phyloP scores from a whole-genome alignment of 495 filamentous ascomycete genomes.

The Niebla homalea region DNA sequence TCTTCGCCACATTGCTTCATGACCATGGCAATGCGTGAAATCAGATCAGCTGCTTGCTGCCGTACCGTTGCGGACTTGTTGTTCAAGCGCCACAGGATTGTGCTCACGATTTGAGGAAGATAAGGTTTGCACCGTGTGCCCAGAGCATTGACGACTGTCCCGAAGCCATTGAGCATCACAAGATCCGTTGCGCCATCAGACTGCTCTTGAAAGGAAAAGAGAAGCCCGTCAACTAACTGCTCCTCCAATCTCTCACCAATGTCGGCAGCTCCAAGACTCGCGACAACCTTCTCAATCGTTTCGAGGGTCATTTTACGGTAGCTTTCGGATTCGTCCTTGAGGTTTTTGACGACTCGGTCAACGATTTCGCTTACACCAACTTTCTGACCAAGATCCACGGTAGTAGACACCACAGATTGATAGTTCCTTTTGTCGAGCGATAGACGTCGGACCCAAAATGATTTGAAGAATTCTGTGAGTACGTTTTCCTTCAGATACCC shows the following conservation, averaged over 20 bases:
- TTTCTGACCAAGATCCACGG: constrained; percentile 93
- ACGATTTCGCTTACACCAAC: constrained; percentile 91
- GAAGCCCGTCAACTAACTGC: constrained; percentile 86
- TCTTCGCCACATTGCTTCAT: constrained; percentile 99
- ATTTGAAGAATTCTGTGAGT: constrained; percentile 92
- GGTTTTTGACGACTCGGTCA: constrained; percentile 80
- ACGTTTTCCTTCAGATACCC: constrained; percentile 92
- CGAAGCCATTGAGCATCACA: constrained; percentile 96
- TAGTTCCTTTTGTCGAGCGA: constrained; percentile 95
- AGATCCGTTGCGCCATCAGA: constrained; percentile 71
- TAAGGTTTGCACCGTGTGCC: constrained; percentile 92
- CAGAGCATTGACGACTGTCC: constrained; percentile 91
- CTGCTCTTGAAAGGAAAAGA: constrained; percentile 96
- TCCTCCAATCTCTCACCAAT: constrained; percentile 88
- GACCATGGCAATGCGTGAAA: constrained; percentile 91
- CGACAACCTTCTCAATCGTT: constrained; percentile 90
- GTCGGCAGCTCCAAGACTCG: constrained; percentile 83
- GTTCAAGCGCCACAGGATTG: constrained; percentile 94
- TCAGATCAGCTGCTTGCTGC: constrained; percentile 92
- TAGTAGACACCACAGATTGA: constrained; percentile 93
- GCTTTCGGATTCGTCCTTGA: constrained; percentile 96
- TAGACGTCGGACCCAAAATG: constrained; percentile 96
- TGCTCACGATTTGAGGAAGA: constrained; percentile 87
- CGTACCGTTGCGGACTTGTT: constrained; percentile 94
- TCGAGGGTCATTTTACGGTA: constrained; percentile 99